Evolutionary conservation across 1,284 basidiomycete species (phyloP), one percentile per base, ranked within the genome.

Genomic region (Ceratorhiza oryzae-sativae): DNA sequence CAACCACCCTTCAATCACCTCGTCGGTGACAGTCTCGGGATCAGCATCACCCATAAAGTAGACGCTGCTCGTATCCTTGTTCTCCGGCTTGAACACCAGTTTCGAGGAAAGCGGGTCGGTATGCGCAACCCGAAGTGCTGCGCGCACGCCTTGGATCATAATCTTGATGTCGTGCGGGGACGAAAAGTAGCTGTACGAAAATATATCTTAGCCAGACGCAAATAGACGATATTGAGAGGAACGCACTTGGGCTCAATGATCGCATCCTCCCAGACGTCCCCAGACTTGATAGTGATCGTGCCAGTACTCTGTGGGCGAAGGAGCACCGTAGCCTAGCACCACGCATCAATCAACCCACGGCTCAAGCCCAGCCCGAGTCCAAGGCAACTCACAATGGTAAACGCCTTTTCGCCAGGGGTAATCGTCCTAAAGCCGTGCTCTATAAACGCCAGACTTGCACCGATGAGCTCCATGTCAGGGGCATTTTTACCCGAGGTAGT

Each of bases 201-300:
- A 74, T 73, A n/a, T n/a, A n/a, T n/a, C n/a, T n/a, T n/a, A n/a
- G n/a, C n/a, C 36, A 39, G 36, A 39, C 6, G 13, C 6, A 13
- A 39, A 39, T 39, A 71, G 74, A 74, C 1, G 60, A 73, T 61
- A 71, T 27, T 20, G 30, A 32, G 5, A 23, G 27, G 20, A 1
- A 78, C 80, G 36, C 76, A 80, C 78, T 82, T 80, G 27, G 82
- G 81, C 73, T 84, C 80, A 72, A 85, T 83, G 9, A 80, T 46
- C 0, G 84, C 83, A 3, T 80, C 74, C 48, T 83, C 83, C 59
- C 77, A 81, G 0, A 80, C 78, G 56, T 79, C 80, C 2, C 74
- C 74, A 3, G 79, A 80, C 49, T 76, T 75, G 36, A 85, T 75
- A 3, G 76, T 79, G 41, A 86, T 77, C 0, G 76, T 77, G 0